phyloP scores from a whole-genome alignment of 495 filamentous ascomycete genomes.

The Massariosphaeria phaeospora region DNA sequence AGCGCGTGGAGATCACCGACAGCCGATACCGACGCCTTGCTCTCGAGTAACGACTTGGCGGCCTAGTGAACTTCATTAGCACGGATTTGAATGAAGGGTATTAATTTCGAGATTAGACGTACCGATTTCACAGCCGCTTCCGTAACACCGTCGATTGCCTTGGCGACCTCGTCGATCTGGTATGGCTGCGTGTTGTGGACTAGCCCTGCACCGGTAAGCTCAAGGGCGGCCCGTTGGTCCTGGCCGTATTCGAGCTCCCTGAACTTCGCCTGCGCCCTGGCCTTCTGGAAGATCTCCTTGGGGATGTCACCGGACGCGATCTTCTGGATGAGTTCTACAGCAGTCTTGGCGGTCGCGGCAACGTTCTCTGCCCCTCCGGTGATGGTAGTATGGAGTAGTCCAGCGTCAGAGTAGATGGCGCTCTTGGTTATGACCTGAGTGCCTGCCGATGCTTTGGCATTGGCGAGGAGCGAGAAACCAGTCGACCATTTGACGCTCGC shows the following conservation, averaged over 20 bases:
- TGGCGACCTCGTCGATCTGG: conserved; percentile 75
- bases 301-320: conserved; percentile 67
- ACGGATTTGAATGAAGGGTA: not conserved
- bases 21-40: conserved; percentile 80
- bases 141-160: conserved; percentile 73
- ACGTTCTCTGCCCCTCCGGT: conserved; percentile 66
- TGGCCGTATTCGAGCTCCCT: conserved; percentile 80
- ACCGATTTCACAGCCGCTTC: conserved; percentile 82
- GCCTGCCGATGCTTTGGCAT: conserved; percentile 63
- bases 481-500: conserved; percentile 92
- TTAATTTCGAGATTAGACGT: conserved; percentile 46
- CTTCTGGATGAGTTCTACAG: conserved; percentile 74
- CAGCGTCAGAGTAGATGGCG: conserved; percentile 87
- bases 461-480: conserved; percentile 82
- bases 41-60: conserved; percentile 75
- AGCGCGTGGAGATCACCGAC: conserved; percentile 86
- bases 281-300: conserved; percentile 86
- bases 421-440: conserved; percentile 66
- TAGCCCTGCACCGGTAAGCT: conserved; percentile 69
- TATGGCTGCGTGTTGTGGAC: conserved; percentile 77
- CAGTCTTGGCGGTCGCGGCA: conserved; percentile 54
- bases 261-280: conserved; percentile 89
- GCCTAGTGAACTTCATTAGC: conserved; percentile 50
- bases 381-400: conserved; percentile 77
- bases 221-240: conserved; percentile 59